A percentile compares a stretch with the other conserved stretches of the same genome.
phyloP scores from a whole-genome alignment of 164 flowering plant genomes.

The Houttuynia cordata region DNA sequence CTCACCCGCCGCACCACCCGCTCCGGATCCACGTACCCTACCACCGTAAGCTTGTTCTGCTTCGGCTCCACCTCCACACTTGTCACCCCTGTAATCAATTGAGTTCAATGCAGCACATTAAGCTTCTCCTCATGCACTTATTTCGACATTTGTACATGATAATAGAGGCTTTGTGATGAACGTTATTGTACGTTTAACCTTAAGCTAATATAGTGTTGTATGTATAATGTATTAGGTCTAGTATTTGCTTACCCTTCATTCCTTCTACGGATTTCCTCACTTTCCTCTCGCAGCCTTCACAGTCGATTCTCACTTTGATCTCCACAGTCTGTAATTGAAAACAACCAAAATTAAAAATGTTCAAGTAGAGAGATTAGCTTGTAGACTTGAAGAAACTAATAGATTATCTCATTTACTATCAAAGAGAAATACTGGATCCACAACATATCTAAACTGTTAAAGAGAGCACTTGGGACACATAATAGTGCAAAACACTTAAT shows the following conservation, averaged over 20 bases:
- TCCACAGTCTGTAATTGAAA: slow-evolving; percentile 61
- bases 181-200: too few relatives aligned
- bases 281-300: slow-evolving; percentile 87
- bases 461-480: too few relatives aligned
- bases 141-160: too few relatives aligned
- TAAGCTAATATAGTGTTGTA: neutral
- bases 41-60: slow-evolving; percentile 64
- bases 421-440: too few relatives aligned
- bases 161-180: too few relatives aligned
- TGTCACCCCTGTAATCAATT: slow-evolving; percentile 32
- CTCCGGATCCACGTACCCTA: slow-evolving; percentile 69
- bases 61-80: slow-evolving; percentile 50
- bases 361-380: neutral
- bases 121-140: too few relatives aligned
- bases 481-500: too few relatives aligned
- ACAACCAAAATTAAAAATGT: neutral
- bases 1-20: slow-evolving; percentile 60
- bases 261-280: slow-evolving; percentile 61
- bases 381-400: too few relatives aligned
- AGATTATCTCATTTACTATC: too few relatives aligned
- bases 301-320: slow-evolving; percentile 72
- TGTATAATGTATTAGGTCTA: too few relatives aligned
- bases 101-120: too few relatives aligned
- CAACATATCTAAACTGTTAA: too few relatives aligned
- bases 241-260: slow-evolving; percentile 35